Percentiles rank a stretch among this genome's conserved stretches.
phyloP scores from a whole-genome alignment of 768 basidiomycete genomes.

The Boletus barrowsii region DNA sequence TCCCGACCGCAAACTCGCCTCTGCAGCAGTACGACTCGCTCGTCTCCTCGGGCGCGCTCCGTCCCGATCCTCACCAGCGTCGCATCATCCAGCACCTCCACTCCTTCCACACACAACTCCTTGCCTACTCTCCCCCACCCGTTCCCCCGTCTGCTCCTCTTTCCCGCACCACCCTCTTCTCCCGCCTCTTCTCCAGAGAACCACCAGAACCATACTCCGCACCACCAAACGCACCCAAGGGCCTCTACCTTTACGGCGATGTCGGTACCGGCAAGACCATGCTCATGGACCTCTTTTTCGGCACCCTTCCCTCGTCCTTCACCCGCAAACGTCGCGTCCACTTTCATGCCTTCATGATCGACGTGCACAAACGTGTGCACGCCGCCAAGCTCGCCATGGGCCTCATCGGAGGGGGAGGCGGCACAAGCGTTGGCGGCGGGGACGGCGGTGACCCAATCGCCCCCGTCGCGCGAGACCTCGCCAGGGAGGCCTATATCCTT shows the following conservation, averaged over 20 bases:
- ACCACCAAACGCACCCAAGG: slow-evolving; percentile 65
- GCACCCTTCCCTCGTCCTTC: slow-evolving; percentile 66
- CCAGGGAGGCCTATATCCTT: slow-evolving; percentile 76
- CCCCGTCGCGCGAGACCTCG: slow-evolving; percentile 85
- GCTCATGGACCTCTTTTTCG: slow-evolving; percentile 98
- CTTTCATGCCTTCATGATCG: slow-evolving; percentile 99
- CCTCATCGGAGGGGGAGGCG: slow-evolving; percentile 39
- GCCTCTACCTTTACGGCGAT: slow-evolving; percentile 93
- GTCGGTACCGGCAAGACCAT: slow-evolving; percentile 98
- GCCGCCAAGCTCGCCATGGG: slow-evolving; percentile 74
- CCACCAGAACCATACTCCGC: slow-evolving; percentile 27
- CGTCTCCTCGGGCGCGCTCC: slow-evolving; percentile 51
- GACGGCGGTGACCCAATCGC: slow-evolving; percentile 72
- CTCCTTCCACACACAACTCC: slow-evolving; percentile 68
- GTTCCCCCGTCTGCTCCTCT: slow-evolving; percentile 43
- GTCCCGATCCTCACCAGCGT: slow-evolving; percentile 80
- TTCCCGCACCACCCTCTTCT: slow-evolving; percentile 16
- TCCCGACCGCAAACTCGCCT: slow-evolving; percentile 14
- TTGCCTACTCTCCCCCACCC: slow-evolving; percentile 65
- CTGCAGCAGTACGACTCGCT: slow-evolving; percentile 45
- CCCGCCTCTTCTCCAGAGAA: slow-evolving; percentile 30
- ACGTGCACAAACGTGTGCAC: slow-evolving; percentile 92
- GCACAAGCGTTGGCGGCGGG: slow-evolving; percentile 25
- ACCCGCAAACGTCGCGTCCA: slow-evolving; percentile 85
- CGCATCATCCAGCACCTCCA: slow-evolving; percentile 82